These are phyloP conservation scores for Paragyromitra xinjiangensis DNA, from an alignment of 495 filamentous ascomycete species.

Conservation along the genomic window DNA sequence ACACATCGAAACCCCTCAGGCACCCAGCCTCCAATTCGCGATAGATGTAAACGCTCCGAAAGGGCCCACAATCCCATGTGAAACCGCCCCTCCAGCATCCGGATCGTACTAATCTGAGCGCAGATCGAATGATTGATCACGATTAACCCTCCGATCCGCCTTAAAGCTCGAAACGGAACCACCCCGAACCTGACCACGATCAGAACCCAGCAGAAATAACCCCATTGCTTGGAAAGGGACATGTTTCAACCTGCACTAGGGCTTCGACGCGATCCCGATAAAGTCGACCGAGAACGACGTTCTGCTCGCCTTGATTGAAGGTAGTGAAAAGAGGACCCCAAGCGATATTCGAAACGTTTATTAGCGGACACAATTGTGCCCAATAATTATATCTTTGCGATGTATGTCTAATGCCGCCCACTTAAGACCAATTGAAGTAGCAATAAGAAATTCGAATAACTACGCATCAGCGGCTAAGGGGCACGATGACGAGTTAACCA, in stretches of 20 bases:
- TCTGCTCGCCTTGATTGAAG: too few relatives aligned
- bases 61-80: background rate
- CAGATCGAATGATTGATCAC: background rate
- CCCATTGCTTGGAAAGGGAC: background rate
- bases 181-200: background rate
- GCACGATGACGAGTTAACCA: too few relatives aligned
- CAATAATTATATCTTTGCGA: too few relatives aligned
- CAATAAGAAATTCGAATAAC: too few relatives aligned
- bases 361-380: too few relatives aligned
- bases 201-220: background rate
- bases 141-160: background rate
- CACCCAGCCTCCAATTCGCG: background rate
- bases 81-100: background rate
- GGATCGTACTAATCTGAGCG: background rate
- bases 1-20: background rate
- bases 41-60: background rate
- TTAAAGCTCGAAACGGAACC: background rate
- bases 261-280: background rate
- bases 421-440: too few relatives aligned
- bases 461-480: too few relatives aligned
- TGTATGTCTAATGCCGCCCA: too few relatives aligned
- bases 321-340: too few relatives aligned
- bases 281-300: background rate
- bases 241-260: background rate
- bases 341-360: too few relatives aligned